These are phyloP conservation scores for Panaeolus cyanescens DNA, from an alignment of 768 basidiomycete species.

Conservation along the genomic window DNA sequence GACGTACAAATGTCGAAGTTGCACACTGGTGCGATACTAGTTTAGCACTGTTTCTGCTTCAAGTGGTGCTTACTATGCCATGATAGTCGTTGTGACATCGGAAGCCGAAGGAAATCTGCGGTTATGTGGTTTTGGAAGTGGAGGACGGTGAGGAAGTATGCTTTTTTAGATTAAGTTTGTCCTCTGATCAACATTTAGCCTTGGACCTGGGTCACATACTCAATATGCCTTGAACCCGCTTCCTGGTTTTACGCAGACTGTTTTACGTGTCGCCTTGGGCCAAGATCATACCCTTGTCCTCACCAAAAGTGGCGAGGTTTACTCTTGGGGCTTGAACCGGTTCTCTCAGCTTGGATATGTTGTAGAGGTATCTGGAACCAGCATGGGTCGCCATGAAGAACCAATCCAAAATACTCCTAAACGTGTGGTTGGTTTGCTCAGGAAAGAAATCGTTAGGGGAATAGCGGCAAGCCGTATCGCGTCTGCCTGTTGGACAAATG, in stretches of 20 bases:
- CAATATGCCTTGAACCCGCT: slow-evolving; percentile 73
- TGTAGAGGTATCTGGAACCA: slow-evolving; percentile 52
- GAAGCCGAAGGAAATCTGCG: slow-evolving; percentile 75
- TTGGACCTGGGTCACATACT: slow-evolving; percentile 77
- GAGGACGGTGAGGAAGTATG: slow-evolving; percentile 64
- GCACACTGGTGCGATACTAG: slow-evolving; percentile 66
- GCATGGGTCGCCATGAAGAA: slow-evolving; percentile 57
- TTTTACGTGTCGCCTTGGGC: slow-evolving; percentile 77
- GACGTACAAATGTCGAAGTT: slow-evolving; percentile 83
- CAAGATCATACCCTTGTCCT: slow-evolving; percentile 94
- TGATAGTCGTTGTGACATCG: slow-evolving; percentile 61
- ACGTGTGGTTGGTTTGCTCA: slow-evolving; percentile 72
- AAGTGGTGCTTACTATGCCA: slow-evolving; percentile 23
- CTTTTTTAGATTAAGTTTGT: not conserved
- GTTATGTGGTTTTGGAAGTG: slow-evolving; percentile 87
- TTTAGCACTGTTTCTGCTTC: not conserved
- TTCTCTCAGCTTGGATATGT: slow-evolving; percentile 89
- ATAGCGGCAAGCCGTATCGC: slow-evolving; percentile 86
- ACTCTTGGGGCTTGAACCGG: slow-evolving; percentile 90
- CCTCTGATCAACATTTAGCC: slow-evolving; percentile 35
- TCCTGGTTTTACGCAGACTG: slow-evolving; percentile 52
- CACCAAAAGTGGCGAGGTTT: slow-evolving; percentile 78
- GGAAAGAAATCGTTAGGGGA: slow-evolving; percentile 77
- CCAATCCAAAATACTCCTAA: slow-evolving; percentile 76
- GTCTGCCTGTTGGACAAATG: slow-evolving; percentile 85